Evolutionary conservation across 352 stramenopile genomes (phyloP), one percentile per base, ranked within the genome.

Genomic region (Globisporangium camurandrum): DNA sequence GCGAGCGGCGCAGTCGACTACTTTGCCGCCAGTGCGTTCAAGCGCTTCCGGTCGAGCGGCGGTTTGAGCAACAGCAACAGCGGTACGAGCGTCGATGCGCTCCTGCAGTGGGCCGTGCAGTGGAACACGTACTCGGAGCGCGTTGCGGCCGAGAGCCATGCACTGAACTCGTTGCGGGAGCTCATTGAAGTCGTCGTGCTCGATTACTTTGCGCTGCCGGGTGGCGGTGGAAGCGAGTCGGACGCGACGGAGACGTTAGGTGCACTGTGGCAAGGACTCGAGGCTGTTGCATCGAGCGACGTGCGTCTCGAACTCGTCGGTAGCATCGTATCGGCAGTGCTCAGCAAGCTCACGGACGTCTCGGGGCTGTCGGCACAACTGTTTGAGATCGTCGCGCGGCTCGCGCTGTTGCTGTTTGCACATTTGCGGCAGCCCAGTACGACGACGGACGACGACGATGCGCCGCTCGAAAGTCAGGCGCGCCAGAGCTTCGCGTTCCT

Each of bases 61-160:
- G 9, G 9, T 56, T 57, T 59, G 16, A 61, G 66, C 33, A 64
- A 61, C 9, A 26, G 34, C 10, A 67, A 51, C 38, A 49, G 66
- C 24, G 76, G 67, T 23, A 61, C 62, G 39, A 65, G 57, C 17
- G 61, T 67, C 27, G 59, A 85, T 28, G 47, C 64, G 41, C 71
- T 89, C 45, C 54, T 93, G 26, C 69, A 85, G 51, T 93, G 82
- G 82, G 77, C 82, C 8, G 70, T 91, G 24, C 67, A 84, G 38
- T 93, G 82, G 82, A 93, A 93, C 47, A 62, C 84, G 24, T 93
- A 88, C 55, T 93, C 82, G 27, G 82, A 93, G 44, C 74, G 77
- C 20, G 75, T 93, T 48, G 77, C 76, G 8, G 82, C 80, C 10
- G 79, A 91, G 53, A 90, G 77, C 37, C 79, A 91, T 19, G 70